Conservation (phyloP, 768 basidiomycete species). For the Suillus variegatus region DNA sequence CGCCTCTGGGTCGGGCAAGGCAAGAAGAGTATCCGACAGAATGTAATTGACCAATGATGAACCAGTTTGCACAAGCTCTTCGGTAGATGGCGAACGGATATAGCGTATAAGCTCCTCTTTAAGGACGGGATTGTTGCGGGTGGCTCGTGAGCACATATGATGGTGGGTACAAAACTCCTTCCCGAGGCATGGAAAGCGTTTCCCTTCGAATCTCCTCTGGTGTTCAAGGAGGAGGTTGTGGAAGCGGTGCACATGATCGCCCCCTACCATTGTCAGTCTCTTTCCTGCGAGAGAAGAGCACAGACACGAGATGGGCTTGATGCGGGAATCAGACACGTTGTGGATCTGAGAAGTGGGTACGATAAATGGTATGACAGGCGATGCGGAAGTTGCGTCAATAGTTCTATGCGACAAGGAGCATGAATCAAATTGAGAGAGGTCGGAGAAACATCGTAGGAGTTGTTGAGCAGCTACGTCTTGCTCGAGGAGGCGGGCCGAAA, state of each 20-base stretch:
- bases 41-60: slow-evolving; percentile 50
- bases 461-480: not conserved
- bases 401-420: not conserved
- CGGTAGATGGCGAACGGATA: slow-evolving; percentile 37
- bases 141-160: slow-evolving; percentile 40
- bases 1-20: slow-evolving; percentile 29
- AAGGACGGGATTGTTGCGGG: slow-evolving; percentile 10
- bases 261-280: slow-evolving; percentile 28
- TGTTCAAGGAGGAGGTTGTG: slow-evolving; percentile 23
- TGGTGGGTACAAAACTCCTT: slow-evolving; percentile 55
- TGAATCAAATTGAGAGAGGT: not conserved
- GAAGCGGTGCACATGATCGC: slow-evolving; percentile 27
- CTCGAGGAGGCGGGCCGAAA: not conserved
- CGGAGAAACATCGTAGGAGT: not conserved
- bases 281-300: slow-evolving; percentile 27
- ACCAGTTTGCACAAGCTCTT: slow-evolving; percentile 37
- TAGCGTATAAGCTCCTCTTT: slow-evolving; percentile 18
- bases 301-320: slow-evolving; percentile 6
- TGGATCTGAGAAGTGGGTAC: not conserved
- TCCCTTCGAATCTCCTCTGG: slow-evolving; percentile 21
- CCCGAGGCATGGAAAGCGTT: slow-evolving; percentile 38
- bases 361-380: not conserved
- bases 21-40: slow-evolving; percentile 46
- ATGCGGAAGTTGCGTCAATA: not conserved
- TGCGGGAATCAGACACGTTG: not conserved